These are phyloP conservation scores for Mycena olivaceomarginata DNA, from an alignment of 768 basidiomycete genomes.

Conservation along the genomic window DNA sequence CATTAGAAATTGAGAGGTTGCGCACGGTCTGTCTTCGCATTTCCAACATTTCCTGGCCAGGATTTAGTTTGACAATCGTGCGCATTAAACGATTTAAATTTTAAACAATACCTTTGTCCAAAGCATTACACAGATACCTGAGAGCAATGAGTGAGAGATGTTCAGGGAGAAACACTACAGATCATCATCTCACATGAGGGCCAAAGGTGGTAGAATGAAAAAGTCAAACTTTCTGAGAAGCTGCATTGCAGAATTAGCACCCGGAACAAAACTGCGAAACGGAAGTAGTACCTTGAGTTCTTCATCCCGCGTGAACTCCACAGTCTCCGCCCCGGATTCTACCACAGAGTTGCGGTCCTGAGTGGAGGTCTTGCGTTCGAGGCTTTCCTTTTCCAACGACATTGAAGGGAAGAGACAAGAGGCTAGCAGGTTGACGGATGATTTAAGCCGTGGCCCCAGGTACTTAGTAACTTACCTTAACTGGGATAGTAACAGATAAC, in stretches of 20 bases:
- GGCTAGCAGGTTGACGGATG: no score
- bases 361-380: conserved; percentile 41
- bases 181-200: conserved; percentile 59
- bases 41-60: conserved; percentile 63
- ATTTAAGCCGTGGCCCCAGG: neutral
- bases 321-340: neutral
- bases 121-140: conserved; percentile 70
- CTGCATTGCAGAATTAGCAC: conserved; percentile 30
- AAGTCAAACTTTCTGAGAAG: conserved; percentile 65
- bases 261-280: neutral
- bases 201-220: conserved; percentile 63
- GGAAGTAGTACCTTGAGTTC: conserved; percentile 25
- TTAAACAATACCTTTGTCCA: conserved; percentile 58
- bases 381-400: conserved; percentile 33
- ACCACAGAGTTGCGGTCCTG: conserved; percentile 25
- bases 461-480: conserved; percentile 20
- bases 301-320: conserved; percentile 43
- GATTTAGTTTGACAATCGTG: neutral
- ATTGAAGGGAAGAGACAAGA: conserved; percentile 29
- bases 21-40: conserved; percentile 66
- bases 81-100: neutral
- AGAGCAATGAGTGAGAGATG: neutral
- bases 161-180: neutral
- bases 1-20: no score
- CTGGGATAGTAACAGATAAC: conserved; percentile 32